A percentile compares a stretch with the other conserved stretches of the same genome.
phyloP scores from a whole-genome alignment of 345 rosid genomes.

The Sisymbrium altissimum region DNA sequence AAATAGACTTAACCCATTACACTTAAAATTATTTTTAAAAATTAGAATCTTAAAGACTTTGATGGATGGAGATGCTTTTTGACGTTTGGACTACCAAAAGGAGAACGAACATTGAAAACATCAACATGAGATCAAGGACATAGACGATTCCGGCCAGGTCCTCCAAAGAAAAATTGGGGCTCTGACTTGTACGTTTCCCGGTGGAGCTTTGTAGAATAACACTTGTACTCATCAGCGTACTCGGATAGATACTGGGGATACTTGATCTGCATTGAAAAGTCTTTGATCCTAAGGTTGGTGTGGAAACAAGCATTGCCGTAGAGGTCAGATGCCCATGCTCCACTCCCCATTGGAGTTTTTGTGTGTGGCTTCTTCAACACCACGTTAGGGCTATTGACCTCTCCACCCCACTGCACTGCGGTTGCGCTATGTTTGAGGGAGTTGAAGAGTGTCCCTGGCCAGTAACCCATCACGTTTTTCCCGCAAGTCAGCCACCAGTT shows the following conservation, averaged over 20 bases:
- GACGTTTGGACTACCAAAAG: neutral
- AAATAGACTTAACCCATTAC: too few relatives aligned
- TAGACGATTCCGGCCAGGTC: slow-evolving; percentile 37
- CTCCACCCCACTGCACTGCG: slow-evolving; percentile 57
- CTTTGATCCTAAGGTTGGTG: slow-evolving; percentile 37
- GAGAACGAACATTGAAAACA: neutral
- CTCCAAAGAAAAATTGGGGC: slow-evolving; percentile 47
- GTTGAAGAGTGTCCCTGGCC: slow-evolving; percentile 37
- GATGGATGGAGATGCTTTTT: too few relatives aligned
- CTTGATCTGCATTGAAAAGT: slow-evolving; percentile 35
- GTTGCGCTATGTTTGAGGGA: slow-evolving; percentile 37
- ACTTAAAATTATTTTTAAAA: too few relatives aligned
- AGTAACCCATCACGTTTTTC: slow-evolving; percentile 33
- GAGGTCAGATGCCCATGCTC: slow-evolving; percentile 18
- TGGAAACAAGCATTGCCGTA: slow-evolving; percentile 32
- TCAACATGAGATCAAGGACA: slow-evolving; percentile 30
- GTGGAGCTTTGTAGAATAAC: slow-evolving; percentile 34
- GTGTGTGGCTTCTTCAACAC: slow-evolving; percentile 44
- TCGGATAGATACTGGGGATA: slow-evolving; percentile 37
- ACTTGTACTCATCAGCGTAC: slow-evolving; percentile 25
- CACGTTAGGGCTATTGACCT: slow-evolving; percentile 47
- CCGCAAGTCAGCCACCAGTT: slow-evolving; percentile 51
- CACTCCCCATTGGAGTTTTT: slow-evolving; percentile 55
- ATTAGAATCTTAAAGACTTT: too few relatives aligned
- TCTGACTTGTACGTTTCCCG: slow-evolving; percentile 15